Evolutionary conservation across 257 asterid species (phyloP), one percentile per base, ranked within the genome.

Genomic region (Penstemon newberryi): DNA sequence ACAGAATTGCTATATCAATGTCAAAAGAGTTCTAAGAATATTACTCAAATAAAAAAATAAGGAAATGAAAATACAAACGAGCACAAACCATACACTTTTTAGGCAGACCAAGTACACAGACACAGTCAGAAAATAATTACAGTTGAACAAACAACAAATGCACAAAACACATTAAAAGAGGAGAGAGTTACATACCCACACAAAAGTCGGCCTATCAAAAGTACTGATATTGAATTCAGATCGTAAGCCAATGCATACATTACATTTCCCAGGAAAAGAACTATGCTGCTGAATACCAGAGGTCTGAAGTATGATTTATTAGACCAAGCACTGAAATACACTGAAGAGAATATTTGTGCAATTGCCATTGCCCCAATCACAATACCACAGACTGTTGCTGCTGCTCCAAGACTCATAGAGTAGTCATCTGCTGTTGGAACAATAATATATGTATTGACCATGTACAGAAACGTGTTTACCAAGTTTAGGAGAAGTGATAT

Each of bases 391-490:
- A 94, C 99, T n/a, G 99, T 94, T 63, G 99, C 86, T 39, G 97
- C 95, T 52, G 99, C 99, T 53, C 97, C 96, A 73, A 94, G 99
- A 82, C 97, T 91, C 83, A 73, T 88, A 56, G 99, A 86, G 76
- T 94, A 94, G 81, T 94, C 96, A 87, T 94, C 97, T 25, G 99
- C 99, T 60, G 99, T 90, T 56, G 99, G 99, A 66, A 94, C 99
- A 71, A 94, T 86, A 70, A 94, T 94, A 66, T 94, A 94, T 57
- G 99, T 90, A 82, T 94, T 94, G 73, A 94, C 96, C 97, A 91
- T 94, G 74, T 94, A 94, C 52, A 94, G 96, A 73, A 94, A 94
- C 52, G 99, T 94, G 83, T 86, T 94, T 7, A 85, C 97, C 91
- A 94, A 72, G 85, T 94, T 94, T 79, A 94, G 77, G 55, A 91